Evolutionary conservation across 371 early-diverging fungal genomes (phyloP), one percentile per base, ranked within the genome.

Genomic region (Zancudomyces culisetae): DNA sequence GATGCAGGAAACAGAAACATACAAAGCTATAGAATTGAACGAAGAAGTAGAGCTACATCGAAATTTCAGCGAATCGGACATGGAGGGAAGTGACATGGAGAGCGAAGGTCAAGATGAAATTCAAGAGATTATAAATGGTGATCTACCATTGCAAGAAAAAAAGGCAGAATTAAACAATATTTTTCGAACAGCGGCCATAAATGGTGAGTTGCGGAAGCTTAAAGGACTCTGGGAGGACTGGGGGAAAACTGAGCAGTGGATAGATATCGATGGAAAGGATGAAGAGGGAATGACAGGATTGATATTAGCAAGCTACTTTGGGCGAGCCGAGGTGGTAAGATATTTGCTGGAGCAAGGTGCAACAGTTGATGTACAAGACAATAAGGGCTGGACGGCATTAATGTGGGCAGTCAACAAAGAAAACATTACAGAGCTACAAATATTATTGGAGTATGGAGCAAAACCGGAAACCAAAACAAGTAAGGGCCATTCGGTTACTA

Each of bases 361-460:
- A 24, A 68, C 70, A 42, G 78, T 84, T 22, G 73, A 90, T 64
- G 70, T 66, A 27, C 74, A 77, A 58, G 93, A 92, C 68, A 71
- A 78, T 55, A 85, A 75, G 56, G 95, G 95, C 20, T 94, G 95
- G 95, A 81, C 91, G 3, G 82, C 90, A n/a, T 74, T 92, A 45
- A 80, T 91, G 74, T 94, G 95, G 95, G 91, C 95, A 1, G 81
- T 83, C 42, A 83, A 83, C 57, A 91, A 87, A 68, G 78, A 80
- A 51, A 81, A 87, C 69, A 78, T 79, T 53, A 63, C 64, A 10
- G 64, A 83, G 26, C 86, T 85, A 49, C 75, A 77, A 53, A 47
- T 82, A n/a, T 70, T 92, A 46, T 55, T 91, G 23, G 82, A 83
- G 26, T 55, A 69, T 54, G 90, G 91, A 18, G 95, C 90, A 27